These are phyloP conservation scores for Suhomyces tanzawaensis DNA, from an alignment of 805 yeast species.

Conservation along the genomic window DNA sequence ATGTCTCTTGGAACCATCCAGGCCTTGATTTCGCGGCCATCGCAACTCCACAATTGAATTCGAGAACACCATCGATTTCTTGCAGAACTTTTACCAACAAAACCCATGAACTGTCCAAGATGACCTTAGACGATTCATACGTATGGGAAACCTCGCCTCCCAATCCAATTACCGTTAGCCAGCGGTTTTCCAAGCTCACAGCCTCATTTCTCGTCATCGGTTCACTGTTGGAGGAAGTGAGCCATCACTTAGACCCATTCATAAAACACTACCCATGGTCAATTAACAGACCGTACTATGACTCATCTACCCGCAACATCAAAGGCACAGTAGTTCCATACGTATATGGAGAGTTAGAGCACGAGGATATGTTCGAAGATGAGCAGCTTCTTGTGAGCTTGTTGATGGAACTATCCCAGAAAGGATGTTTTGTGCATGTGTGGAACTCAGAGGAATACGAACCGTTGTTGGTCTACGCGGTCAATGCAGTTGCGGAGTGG, in stretches of 20 bases:
- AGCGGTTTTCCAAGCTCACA: background rate
- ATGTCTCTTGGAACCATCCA: too few species aligned
- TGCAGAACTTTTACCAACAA: background rate
- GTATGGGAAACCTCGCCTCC: conserved; percentile 2
- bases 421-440: conserved; percentile 2
- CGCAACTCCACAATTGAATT: too few species aligned
- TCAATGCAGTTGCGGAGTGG: conserved; percentile 52
- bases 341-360: conserved; percentile 40
- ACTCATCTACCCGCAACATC: background rate
- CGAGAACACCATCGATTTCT: too few species aligned
- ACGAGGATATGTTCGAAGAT: conserved; percentile 45
- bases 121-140: conserved; percentile 1
- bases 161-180: background rate
- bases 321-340: conserved; percentile 15
- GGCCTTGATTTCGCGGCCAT: too few species aligned
- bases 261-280: conserved; percentile 22
- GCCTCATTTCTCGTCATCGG: conserved; percentile 1
- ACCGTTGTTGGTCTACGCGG: conserved; percentile 42
- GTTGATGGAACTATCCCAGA: conserved; percentile 34
- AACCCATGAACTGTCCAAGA: background rate
- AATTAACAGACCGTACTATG: conserved; percentile 5
- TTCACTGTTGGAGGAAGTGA: conserved; percentile 2
- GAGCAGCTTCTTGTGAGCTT: conserved; percentile 44
- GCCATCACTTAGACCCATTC: conserved; percentile 18
- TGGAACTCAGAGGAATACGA: conserved; percentile 11